Percentiles rank a stretch among this genome's conserved stretches.
These are phyloP conservation scores for Rhynchospora breviuscula DNA, from an alignment of 176 grass and related monocot genomes.

Conservation along the genomic window DNA sequence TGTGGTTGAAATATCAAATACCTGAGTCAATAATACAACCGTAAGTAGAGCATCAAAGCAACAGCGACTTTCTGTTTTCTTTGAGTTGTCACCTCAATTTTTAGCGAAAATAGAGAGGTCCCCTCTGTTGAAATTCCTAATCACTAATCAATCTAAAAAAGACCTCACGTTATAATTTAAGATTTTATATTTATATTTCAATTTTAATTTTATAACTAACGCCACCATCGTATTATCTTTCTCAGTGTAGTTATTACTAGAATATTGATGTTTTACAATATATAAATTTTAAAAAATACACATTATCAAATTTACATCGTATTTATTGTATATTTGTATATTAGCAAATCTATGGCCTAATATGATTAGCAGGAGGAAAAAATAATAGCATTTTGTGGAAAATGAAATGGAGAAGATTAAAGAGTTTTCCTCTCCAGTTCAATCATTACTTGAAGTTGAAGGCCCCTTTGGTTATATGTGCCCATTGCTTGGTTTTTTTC, in stretches of 20 bases:
- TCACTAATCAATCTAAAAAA: no score
- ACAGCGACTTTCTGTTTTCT: neutral
- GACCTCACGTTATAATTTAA: no score
- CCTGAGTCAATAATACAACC: neutral
- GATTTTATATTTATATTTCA: no score
- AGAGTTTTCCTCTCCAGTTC: neutral
- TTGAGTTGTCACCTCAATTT: neutral
- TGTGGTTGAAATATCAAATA: neutral
- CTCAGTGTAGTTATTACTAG: no score
- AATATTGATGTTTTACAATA: no score
- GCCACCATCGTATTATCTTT: no score
- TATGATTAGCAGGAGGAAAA: neutral
- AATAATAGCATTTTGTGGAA: neutral
- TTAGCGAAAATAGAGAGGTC: neutral
- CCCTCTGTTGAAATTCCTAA: no score
- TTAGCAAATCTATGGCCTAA: no score
- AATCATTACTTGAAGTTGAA: neutral
- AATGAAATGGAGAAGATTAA: conserved; percentile 11
- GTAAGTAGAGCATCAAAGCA: neutral
- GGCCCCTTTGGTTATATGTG: neutral
- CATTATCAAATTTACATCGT: no score
- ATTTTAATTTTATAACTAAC: no score
- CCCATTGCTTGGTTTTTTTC: neutral
- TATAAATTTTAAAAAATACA: no score
- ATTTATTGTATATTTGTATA: no score